Base-by-base conservation (phyloP, 139 green algal genomes). In the Chlamydomonas schloesseri region DNA sequence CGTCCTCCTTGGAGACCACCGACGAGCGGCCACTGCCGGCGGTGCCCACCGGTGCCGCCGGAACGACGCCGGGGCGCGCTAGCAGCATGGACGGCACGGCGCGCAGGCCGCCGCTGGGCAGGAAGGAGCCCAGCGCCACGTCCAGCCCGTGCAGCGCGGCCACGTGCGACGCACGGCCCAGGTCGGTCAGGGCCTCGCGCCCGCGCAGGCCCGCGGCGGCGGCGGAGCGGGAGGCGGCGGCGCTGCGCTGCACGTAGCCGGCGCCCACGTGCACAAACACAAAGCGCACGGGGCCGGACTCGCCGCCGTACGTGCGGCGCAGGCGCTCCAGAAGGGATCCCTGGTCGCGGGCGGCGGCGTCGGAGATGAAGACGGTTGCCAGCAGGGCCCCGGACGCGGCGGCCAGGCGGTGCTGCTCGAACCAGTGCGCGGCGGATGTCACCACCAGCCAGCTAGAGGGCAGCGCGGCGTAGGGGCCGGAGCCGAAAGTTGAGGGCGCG, bases 291-390 rank as follows among this genome's bases (percentile, higher is more conserved):
- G 42, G 42, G 42, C 42, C 42, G 42, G 42, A 5, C 42, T 50
- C 42, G 42, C 42, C 42, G 24, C 42, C 64, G 46, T 50, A 75
- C n/a, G 11, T 36, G 46, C n/a, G n/a, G 23, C 78, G 78, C 28
- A 84, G 78, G 64, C 62, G 64, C 29, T 84, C 78, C 20, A 84
- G 64, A 0, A 75, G 46, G 17, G 64, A 2, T 10, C 13, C 64
- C 64, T 84, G 78, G 46, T 46, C 78, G n/a, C 23, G 20, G 18
- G 46, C 46, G 64, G 78, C 78, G 28, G 67, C 67, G 78, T 74
- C 65, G n/a, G 78, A 84, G 5, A 84, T 18, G n/a, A 84, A 84
- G 21, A 84, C 65, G 65, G 78, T 84, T 18, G 78, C 78, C 62
- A 84, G 78, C 29, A 84, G 78, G 2, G 23, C 46, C 17, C 65